phyloP scores from a whole-genome alignment of 2,329 filamentous ascomycete genomes.

The Chalara sp. region DNA sequence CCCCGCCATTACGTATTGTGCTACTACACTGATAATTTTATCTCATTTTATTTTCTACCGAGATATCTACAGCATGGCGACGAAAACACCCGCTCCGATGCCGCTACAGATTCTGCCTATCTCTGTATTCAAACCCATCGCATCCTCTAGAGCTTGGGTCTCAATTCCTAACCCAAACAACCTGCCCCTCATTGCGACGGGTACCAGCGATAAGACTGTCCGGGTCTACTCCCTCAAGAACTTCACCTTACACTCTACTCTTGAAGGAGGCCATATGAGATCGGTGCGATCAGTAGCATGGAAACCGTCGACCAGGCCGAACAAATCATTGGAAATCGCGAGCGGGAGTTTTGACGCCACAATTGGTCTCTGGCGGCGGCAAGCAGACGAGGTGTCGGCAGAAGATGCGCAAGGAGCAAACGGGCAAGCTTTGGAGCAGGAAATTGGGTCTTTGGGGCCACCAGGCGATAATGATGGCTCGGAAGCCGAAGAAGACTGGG shows the following conservation, averaged over 20 bases:
- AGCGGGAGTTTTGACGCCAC: conserved; percentile 93
- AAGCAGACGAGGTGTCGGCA: conserved; percentile 25
- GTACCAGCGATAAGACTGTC: conserved; percentile 77
- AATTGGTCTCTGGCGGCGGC: conserved; percentile 74
- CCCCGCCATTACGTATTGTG: not conserved
- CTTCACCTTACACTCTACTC: conserved; percentile 69
- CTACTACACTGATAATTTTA: too few species aligned
- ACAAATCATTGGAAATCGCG: conserved; percentile 61
- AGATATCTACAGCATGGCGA: not conserved
- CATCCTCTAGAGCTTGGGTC: conserved; percentile 74
- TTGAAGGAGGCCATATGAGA: conserved; percentile 84
- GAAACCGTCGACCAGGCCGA: conserved; percentile 55
- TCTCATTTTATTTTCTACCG: too few species aligned
- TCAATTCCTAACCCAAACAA: conserved; percentile 72
- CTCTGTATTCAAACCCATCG: conserved; percentile 36
- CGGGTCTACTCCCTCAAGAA: conserved; percentile 83
- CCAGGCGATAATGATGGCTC: conserved; percentile 33
- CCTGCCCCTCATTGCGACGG: conserved; percentile 81
- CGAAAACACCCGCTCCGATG: not conserved
- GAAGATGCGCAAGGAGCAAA: conserved; percentile 21
- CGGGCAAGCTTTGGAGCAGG: conserved; percentile 34
- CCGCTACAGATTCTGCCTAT: conserved; percentile 7
- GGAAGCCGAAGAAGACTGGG: conserved; percentile 70
- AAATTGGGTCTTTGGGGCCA: conserved; percentile 26
- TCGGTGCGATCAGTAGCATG: conserved; percentile 81